These are phyloP conservation scores for Zelopaecilomyces penicillatus DNA, from an alignment of 2,329 filamentous ascomycete genomes.

Conservation along the genomic window DNA sequence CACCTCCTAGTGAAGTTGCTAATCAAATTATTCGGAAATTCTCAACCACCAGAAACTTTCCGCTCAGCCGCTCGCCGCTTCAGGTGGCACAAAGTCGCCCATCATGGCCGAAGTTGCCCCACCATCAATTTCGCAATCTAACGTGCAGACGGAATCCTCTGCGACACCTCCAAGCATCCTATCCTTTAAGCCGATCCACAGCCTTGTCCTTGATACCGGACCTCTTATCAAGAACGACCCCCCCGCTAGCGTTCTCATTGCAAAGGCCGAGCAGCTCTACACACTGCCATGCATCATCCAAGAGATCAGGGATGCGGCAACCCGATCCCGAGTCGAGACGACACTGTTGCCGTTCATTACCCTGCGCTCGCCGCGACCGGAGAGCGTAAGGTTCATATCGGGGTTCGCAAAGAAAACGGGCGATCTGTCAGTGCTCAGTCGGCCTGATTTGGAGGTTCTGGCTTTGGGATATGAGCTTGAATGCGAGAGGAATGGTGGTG, in stretches of 20 bases:
- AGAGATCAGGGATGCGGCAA: slow-evolving; percentile 81
- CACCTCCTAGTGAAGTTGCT: too few relatives aligned
- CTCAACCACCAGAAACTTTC: too few relatives aligned
- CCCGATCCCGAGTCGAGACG: slow-evolving; percentile 72
- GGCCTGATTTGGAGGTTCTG: slow-evolving; percentile 80
- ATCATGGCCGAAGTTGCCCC: too few relatives aligned
- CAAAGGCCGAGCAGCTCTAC: slow-evolving; percentile 66
- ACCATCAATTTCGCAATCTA: background rate
- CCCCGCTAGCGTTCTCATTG: slow-evolving; percentile 70
- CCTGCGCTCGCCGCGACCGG: slow-evolving; percentile 62
- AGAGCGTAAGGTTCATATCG: slow-evolving; percentile 69
- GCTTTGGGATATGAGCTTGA: slow-evolving; percentile 93
- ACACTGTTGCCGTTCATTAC: slow-evolving; percentile 79
- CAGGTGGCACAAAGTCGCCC: too few relatives aligned
- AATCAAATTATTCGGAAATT: too few relatives aligned
- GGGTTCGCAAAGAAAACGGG: slow-evolving; percentile 86
- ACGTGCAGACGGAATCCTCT: slow-evolving; percentile 7
- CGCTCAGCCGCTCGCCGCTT: too few relatives aligned
- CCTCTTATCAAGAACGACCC: slow-evolving; percentile 92
- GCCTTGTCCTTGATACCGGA: slow-evolving; percentile 81
- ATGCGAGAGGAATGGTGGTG: slow-evolving; percentile 78
- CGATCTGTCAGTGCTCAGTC: slow-evolving; percentile 79
- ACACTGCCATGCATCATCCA: slow-evolving; percentile 79
- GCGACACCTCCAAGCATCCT: slow-evolving; percentile 6
- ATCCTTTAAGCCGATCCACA: slow-evolving; percentile 61